A percentile compares a stretch with the other conserved stretches of the same genome.
Conservation (phyloP, 306 rosid species). For the Delonix regia region DNA sequence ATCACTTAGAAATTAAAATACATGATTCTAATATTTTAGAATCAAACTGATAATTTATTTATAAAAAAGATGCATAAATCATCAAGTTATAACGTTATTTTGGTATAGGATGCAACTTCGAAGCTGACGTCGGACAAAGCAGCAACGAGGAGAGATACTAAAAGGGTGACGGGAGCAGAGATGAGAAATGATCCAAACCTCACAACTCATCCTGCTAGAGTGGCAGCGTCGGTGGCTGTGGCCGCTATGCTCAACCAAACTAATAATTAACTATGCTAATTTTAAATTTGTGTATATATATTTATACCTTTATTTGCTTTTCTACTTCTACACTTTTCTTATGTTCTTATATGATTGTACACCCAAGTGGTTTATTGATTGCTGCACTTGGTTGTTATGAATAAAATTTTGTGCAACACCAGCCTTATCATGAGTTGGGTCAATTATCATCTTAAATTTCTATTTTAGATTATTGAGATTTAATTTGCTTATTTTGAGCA, state of each 20-base stretch:
- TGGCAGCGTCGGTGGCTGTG: slow-evolving; percentile 68
- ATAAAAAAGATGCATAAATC: too few species aligned
- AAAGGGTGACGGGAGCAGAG: slow-evolving; percentile 71
- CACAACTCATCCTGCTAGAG: slow-evolving; percentile 68
- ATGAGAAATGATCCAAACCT: slow-evolving; percentile 73
- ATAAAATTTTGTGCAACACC: background rate
- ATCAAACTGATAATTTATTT: too few species aligned
- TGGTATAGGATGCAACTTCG: slow-evolving; percentile 54
- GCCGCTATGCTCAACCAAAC: slow-evolving; percentile 71
- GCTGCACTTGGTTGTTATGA: background rate
- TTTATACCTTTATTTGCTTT: background rate
- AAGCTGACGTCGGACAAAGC: slow-evolving; percentile 65
- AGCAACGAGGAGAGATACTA: slow-evolving; percentile 67
- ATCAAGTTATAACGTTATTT: background rate
- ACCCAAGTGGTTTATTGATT: background rate
- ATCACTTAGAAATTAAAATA: too few species aligned
- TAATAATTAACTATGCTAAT: background rate
- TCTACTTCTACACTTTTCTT: background rate
- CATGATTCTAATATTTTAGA: too few species aligned
- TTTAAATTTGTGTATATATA: background rate
- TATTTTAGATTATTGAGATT: too few species aligned
- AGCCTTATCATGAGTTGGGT: background rate
- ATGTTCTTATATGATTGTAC: background rate
- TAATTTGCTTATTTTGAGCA: too few species aligned
- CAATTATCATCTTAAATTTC: background rate